A percentile compares a stretch with the other conserved stretches of the same genome.
phyloP scores from a whole-genome alignment of 331 rosid species.

The Phaseolus coccineus region DNA sequence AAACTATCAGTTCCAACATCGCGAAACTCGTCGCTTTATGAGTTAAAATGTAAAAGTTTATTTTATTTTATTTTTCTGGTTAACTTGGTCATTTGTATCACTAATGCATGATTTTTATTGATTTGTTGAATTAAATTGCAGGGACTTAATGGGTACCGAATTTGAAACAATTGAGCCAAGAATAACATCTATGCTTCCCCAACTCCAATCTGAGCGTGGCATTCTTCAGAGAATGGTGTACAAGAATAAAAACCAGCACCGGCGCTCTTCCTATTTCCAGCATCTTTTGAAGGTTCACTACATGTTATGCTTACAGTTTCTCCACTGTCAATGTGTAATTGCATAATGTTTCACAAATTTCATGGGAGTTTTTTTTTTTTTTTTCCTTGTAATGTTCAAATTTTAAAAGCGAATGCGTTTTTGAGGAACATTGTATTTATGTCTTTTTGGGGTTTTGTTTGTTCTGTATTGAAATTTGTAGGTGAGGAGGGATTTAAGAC shows the following conservation, averaged over 20 bases:
- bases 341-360: constrained; percentile 9
- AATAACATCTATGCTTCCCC: constrained; percentile 62
- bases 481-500: constrained; percentile 84
- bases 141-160: constrained; percentile 58
- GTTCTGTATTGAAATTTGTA: constrained; percentile 37
- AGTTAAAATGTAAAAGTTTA: no score
- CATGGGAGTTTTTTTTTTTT: neutral
- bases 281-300: constrained; percentile 71
- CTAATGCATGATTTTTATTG: neutral
- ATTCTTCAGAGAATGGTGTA: constrained; percentile 73
- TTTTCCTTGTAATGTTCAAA: no score
- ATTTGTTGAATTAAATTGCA: constrained; percentile 8
- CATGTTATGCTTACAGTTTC: neutral
- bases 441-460: constrained; percentile 7
- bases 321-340: neutral
- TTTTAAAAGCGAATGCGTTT: neutral
- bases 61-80: neutral
- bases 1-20: no score
- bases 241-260: constrained; percentile 93
- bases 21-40: no score
- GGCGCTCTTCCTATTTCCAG: constrained; percentile 77
- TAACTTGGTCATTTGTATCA: neutral
- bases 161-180: constrained; percentile 64
- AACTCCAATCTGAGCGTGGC: constrained; percentile 67
- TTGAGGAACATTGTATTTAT: neutral